Conservation (phyloP, 2,329 filamentous ascomycete genomes). For the Chrysoporthe austroafricana region DNA sequence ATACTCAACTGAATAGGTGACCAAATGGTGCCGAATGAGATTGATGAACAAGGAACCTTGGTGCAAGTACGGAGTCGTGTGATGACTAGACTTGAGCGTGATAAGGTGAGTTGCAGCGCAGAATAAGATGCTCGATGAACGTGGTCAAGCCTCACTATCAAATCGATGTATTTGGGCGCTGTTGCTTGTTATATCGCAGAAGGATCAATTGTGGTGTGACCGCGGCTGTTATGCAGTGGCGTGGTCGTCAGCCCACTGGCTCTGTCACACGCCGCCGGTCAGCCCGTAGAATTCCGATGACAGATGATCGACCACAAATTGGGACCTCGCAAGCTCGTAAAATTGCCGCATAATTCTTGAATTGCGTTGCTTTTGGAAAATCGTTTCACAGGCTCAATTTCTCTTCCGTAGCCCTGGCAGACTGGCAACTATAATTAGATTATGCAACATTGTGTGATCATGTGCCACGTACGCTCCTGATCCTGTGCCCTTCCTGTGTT, state of each 20-base stretch:
- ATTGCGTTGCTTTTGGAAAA: neutral
- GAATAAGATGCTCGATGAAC: neutral
- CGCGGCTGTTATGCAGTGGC: neutral
- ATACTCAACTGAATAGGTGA: neutral
- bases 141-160: neutral
- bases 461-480: too few species aligned
- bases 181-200: neutral
- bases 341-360: neutral
- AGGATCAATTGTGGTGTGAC: constrained; percentile 17
- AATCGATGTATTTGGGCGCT: neutral
- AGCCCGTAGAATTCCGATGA: constrained; percentile 9
- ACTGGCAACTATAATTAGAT: too few species aligned
- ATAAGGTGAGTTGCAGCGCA: neutral
- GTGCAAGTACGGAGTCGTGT: neutral
- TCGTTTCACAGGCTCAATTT: too few species aligned
- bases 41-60: neutral
- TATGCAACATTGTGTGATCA: too few species aligned
- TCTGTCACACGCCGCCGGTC: neutral
- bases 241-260: constrained; percentile 14
- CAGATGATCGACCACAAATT: neutral
- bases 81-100: neutral
- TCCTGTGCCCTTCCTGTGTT: too few species aligned
- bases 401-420: too few species aligned
- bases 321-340: neutral
- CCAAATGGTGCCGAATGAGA: neutral